Evolutionary conservation across 2,329 filamentous ascomycete species (phyloP), one percentile per base, ranked within the genome.

Genomic region (Monilinia vaccinii-corymbosi): DNA sequence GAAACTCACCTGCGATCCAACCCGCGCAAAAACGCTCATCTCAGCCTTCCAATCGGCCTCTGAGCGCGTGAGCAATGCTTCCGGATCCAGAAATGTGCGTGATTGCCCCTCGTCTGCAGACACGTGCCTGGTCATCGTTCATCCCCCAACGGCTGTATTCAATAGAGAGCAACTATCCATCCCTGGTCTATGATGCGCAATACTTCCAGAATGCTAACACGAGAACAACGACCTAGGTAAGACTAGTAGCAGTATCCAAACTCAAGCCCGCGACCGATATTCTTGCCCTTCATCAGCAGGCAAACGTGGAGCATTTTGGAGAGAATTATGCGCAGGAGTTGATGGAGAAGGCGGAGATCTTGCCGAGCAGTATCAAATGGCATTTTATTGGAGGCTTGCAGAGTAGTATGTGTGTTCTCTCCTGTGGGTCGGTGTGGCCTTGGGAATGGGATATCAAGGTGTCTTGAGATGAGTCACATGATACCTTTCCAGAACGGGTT

Each of bases 291-390:
- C 87, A 95, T 75, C 79, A 82, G 0, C 65, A 63, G 1, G 73
- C 76, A 34, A 73, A 76, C 1, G 89, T 92, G 58, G 67, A 79
- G 21, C 90, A 99, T 75, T 97, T 97, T 73, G 94, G 94, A 68
- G 94, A 99, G 76, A 99, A 99, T 78, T 99, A 99, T 76, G 81
- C 88, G 4, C 89, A 93, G 75, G 94, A 99, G 74, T 82, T 99
- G 58, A 80, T 81, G 61, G 88, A 96, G 72, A 99, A 99, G 75
- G 87, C 91, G 1, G 81, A 82, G 40, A 72, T 96, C 23, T 81
- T 99, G 13, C 93, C 94, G 0, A 76, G 76, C 48, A 81, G 80
- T 38, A 88, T 99, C 66, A 81, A 81, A 68, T 99, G 94, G 94
- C 94, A 99, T 75, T 97, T 97, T 74, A 99, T 97, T 72, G 94